Conservation (phyloP, 2,329 filamentous ascomycete species). For the Fusarium begoniae region DNA sequence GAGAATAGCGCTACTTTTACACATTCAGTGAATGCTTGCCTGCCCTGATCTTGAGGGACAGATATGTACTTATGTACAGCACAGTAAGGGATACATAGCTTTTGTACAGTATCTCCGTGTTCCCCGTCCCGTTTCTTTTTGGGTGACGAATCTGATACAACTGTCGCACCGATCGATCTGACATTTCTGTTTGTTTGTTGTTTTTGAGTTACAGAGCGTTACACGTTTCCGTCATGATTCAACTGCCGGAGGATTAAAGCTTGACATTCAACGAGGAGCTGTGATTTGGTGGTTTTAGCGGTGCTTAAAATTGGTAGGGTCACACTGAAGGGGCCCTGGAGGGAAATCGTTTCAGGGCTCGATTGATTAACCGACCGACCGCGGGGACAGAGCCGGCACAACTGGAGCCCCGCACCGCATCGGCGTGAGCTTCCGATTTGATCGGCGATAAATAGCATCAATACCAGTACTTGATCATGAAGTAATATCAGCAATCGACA, state of each 20-base stretch:
- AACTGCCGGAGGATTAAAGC: conserved; percentile 16
- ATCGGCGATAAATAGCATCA: not conserved
- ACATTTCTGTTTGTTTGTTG: not conserved
- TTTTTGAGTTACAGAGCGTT: not conserved
- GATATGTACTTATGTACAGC: not conserved
- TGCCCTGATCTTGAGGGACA: not conserved
- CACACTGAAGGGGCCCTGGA: not conserved
- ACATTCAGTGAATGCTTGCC: not conserved
- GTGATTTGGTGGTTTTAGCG: not conserved
- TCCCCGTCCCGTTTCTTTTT: not conserved
- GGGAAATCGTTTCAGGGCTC: not conserved
- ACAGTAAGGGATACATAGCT: no score
- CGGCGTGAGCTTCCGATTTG: not conserved
- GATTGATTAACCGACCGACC: not conserved
- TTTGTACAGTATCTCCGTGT: not conserved
- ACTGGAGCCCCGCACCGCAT: not conserved
- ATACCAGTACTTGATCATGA: not conserved
- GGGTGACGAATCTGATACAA: not conserved
- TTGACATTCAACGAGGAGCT: not conserved
- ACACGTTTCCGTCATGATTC: conserved; percentile 2
- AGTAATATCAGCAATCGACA: rapidly evolving
- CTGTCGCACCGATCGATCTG: conserved; percentile 9
- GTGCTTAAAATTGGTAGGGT: not conserved
- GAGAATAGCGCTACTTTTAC: not conserved
- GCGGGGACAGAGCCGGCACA: not conserved